Evolutionary conservation across 345 rosid species (phyloP), one percentile per base, ranked within the genome.

Genomic region (Ceriops zippeliana): DNA sequence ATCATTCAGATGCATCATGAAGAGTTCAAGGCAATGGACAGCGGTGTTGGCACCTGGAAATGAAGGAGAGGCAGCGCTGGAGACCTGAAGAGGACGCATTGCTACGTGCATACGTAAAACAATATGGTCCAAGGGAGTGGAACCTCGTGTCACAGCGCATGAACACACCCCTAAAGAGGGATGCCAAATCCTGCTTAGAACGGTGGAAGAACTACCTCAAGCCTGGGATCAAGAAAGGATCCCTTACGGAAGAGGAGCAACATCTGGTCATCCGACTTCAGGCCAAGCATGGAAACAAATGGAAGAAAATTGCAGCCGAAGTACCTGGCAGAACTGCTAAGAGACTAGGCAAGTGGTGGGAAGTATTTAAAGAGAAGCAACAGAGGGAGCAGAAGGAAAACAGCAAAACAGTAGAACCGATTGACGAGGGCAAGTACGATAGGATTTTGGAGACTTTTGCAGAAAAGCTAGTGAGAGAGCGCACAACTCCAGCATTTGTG

Each of bases 1-100:
- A 51, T 53, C 32, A 58, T 75, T 76, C 85, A 80, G 88, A 78
- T 81, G 62, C 72, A 72, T 73, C 78, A 83, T 84, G 96, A 85
- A 69, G 86, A 78, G 76, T 70, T 67, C 52, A 57, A 72, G 83
- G 83, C 81, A 72, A 86, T 90, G 92, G 96, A 79, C 59, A 80
- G 87, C 67, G 86, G 84, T 74, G 79, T 78, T 58, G 82, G 70
- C 81, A 62, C 66, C 71, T 80, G 90, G 95, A 87, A 82, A 96
- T 96, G 99, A 96, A 90, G 87, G 98, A 96, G 84, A 96, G 98
- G 81, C 99, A 96, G 84, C 95, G 98, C 69, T 96, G 99, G 99
- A 87, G 90, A 81, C 78, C 90, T 87, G 99, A 96, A 85, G 98
- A 92, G 83, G 99, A 92, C 76, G 86, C 92, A 62, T 79, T 96